Conservation (phyloP, 163 green algal species). For the Scenedesmus sp. region DNA sequence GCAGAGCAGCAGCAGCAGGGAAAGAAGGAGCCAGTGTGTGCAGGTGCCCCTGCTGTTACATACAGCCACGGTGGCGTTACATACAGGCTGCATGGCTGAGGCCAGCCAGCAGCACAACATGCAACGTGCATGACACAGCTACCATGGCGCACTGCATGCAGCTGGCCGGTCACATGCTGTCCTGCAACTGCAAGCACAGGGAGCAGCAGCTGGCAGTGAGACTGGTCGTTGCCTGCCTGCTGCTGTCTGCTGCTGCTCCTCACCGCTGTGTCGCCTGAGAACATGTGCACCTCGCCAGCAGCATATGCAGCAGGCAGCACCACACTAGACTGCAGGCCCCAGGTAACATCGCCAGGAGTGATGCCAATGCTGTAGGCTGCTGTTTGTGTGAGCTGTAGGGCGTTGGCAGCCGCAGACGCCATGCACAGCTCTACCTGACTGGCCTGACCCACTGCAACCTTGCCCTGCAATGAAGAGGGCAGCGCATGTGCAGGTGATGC, state of each 20-base stretch:
- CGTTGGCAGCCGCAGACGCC: background rate
- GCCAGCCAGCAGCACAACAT: background rate
- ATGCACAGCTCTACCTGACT: background rate
- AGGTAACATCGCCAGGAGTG: background rate
- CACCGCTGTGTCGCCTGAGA: constrained; percentile 13
- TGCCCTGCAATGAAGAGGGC: background rate
- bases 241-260: background rate
- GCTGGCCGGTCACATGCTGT: background rate
- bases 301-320: background rate
- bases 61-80: too few species aligned
- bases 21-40: too few species aligned
- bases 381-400: background rate
- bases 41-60: background rate
- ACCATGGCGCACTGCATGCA: too few species aligned
- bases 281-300: background rate
- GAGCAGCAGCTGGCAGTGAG: background rate
- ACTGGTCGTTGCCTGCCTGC: background rate
- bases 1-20: too few species aligned
- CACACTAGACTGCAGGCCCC: background rate
- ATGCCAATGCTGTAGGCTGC: constrained; percentile 18
- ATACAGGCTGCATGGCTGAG: too few species aligned
- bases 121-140: background rate
- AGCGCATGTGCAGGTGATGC: background rate
- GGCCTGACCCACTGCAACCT: background rate
- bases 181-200: too few species aligned